phyloP scores from a whole-genome alignment of 768 basidiomycete genomes.

The Pleurotus sapidus region DNA sequence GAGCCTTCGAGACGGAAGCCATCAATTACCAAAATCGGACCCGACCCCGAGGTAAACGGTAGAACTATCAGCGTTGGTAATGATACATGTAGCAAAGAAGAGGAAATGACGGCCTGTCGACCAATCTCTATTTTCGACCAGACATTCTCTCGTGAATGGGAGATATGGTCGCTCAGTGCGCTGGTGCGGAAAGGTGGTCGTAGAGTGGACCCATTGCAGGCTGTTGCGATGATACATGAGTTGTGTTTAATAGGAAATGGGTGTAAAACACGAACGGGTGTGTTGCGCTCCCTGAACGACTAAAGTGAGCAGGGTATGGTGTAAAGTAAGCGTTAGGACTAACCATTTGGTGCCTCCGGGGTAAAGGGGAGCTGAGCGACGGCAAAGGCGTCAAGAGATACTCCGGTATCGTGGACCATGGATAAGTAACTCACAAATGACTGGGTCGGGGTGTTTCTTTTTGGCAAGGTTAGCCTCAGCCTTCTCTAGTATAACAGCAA shows the following conservation, averaged over 20 bases:
- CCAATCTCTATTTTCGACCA: background rate
- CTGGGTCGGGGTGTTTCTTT: slow-evolving; percentile 86
- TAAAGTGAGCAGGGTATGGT: slow-evolving; percentile 8
- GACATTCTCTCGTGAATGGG: background rate
- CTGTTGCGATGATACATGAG: slow-evolving; percentile 30
- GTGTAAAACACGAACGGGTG: slow-evolving; percentile 49
- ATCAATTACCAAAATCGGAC: too few relatives aligned
- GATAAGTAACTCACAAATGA: slow-evolving; percentile 76
- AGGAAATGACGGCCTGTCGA: background rate
- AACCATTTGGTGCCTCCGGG: slow-evolving; percentile 98
- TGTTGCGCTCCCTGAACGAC: slow-evolving; percentile 68
- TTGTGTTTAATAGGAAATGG: background rate
- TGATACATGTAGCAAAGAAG: slow-evolving; percentile 7
- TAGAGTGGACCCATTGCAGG: slow-evolving; percentile 62
- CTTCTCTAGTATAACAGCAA: slow-evolving; percentile 73
- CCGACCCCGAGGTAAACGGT: too few relatives aligned
- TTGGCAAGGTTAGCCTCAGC: slow-evolving; percentile 73
- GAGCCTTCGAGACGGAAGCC: too few relatives aligned
- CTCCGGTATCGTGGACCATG: background rate
- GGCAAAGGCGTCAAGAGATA: background rate
- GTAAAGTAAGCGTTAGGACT: slow-evolving; percentile 23
- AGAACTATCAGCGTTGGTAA: background rate
- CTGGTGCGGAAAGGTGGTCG: slow-evolving; percentile 41
- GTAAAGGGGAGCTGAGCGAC: slow-evolving; percentile 62
- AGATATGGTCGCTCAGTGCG: slow-evolving; percentile 3